These are phyloP conservation scores for Stevia rebaudiana DNA, from an alignment of 140 eudicot genomes.

Conservation along the genomic window DNA sequence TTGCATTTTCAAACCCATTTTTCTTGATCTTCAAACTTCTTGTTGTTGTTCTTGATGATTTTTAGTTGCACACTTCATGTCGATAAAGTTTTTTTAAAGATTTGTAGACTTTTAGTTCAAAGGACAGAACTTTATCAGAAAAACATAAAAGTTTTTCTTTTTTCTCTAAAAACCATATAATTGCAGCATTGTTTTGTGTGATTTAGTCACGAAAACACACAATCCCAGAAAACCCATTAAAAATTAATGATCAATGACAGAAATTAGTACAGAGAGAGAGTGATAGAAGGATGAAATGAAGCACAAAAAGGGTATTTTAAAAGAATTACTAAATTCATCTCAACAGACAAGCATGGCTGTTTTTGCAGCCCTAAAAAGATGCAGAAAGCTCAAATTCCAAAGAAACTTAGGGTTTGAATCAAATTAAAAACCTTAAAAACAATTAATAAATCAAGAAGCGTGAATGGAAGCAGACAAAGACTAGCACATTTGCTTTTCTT, in stretches of 20 bases:
- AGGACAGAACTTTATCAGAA: slow-evolving; percentile 43
- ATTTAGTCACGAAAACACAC: slow-evolving; percentile 39
- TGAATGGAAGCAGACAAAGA: slow-evolving; percentile 59
- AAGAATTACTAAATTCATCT: slow-evolving; percentile 14
- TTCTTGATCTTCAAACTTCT: background rate
- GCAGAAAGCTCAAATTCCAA: slow-evolving; percentile 54
- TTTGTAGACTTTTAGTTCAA: slow-evolving; percentile 24
- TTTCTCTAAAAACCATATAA: slow-evolving; percentile 33
- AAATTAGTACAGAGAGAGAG: slow-evolving; percentile 4
- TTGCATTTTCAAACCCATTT: slow-evolving; percentile 44
- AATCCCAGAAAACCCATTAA: slow-evolving; percentile 27
- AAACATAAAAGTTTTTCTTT: slow-evolving; percentile 33
- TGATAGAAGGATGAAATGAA: slow-evolving; percentile 1
- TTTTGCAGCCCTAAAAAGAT: slow-evolving; percentile 70
- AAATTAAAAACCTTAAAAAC: slow-evolving; percentile 33
- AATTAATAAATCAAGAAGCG: slow-evolving; percentile 30
- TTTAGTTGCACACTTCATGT: slow-evolving; percentile 16
- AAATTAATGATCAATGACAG: slow-evolving; percentile 28
- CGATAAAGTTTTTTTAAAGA: slow-evolving; percentile 19
- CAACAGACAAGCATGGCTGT: slow-evolving; percentile 66
- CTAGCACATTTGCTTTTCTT: slow-evolving; percentile 48
- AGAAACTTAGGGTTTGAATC: slow-evolving; percentile 34
- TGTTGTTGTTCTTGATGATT: slow-evolving; percentile 2
- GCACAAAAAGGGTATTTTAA: slow-evolving; percentile 23
- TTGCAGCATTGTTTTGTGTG: slow-evolving; percentile 54